Percentiles rank a stretch among this genome's conserved stretches.
Evolutionary conservation across 73 alveolate genomes (phyloP).

Genomic region (Diophrys sp.): DNA sequence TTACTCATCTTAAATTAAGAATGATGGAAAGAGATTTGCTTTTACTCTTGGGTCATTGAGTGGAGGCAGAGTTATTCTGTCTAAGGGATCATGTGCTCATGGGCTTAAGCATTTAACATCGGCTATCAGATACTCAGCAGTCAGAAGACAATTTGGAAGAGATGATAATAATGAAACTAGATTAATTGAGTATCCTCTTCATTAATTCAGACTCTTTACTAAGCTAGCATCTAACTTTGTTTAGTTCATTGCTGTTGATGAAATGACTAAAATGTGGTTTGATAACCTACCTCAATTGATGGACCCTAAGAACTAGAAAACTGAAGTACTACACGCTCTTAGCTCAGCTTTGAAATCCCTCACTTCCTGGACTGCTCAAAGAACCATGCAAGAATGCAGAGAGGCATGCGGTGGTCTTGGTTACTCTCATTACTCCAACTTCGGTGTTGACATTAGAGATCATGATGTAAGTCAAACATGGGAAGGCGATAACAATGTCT

Average conservation of each 20-base stretch:
- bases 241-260: slow-evolving; percentile 4
- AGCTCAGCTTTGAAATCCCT: slow-evolving; percentile 37
- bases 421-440: slow-evolving; percentile 2
- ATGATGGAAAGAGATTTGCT: slow-evolving; percentile 79
- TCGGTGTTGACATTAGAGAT: slow-evolving; percentile 6
- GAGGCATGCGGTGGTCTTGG: slow-evolving; percentile 44
- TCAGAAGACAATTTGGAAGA: slow-evolving; percentile 60
- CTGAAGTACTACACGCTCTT: slow-evolving; percentile 36
- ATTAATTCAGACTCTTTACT: slow-evolving; percentile 45
- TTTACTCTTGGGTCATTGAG: slow-evolving; percentile 59
- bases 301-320: slow-evolving; percentile 20
- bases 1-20: slow-evolving; percentile 53
- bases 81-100: slow-evolving; percentile 36
- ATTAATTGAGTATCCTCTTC: slow-evolving; percentile 51
- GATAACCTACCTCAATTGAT: slow-evolving; percentile 13
- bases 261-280: slow-evolving; percentile 13
- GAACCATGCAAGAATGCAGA: slow-evolving; percentile 9
- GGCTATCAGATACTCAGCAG: slow-evolving; percentile 59
- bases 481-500: slow-evolving; percentile 68
- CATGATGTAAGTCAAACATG: slow-evolving; percentile 40
- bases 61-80: slow-evolving; percentile 73
- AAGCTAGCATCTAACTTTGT: slow-evolving; percentile 29
- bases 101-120: slow-evolving; percentile 9
- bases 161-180: slow-evolving; percentile 41
- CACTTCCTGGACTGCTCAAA: neutral